A percentile compares a stretch with the other conserved stretches of the same genome.
Evolutionary conservation across 768 basidiomycete genomes (phyloP).

Genomic region (Mycena capillaripes): DNA sequence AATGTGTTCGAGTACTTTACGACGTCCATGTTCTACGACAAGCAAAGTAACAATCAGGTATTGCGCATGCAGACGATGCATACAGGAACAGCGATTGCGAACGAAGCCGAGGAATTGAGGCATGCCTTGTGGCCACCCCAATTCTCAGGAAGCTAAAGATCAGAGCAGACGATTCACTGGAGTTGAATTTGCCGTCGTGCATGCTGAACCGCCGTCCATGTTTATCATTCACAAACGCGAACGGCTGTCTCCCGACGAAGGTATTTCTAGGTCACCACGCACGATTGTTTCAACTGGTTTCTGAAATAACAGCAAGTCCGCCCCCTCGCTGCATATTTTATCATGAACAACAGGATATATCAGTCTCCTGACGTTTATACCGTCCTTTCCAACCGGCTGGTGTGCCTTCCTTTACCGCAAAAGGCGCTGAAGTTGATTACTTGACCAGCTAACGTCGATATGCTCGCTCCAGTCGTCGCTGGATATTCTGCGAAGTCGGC

Average conservation of each 20-base stretch:
- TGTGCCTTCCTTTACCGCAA: constrained; percentile 49
- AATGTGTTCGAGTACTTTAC: constrained; percentile 94
- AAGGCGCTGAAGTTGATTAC: background rate
- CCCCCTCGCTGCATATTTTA: constrained; percentile 87
- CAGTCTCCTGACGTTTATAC: constrained; percentile 90
- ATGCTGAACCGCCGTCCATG: constrained; percentile 82
- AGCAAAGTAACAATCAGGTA: constrained; percentile 93
- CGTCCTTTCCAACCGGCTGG: constrained; percentile 87
- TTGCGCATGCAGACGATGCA: constrained; percentile 95
- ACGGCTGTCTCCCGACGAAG: constrained; percentile 85
- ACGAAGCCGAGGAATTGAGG: constrained; percentile 92
- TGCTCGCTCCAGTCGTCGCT: constrained; percentile 83
- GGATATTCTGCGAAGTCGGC: constrained; percentile 76
- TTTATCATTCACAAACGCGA: constrained; percentile 94
- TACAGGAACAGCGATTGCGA: constrained; percentile 79
- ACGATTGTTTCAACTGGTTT: constrained; percentile 20
- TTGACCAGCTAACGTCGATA: constrained; percentile 72
- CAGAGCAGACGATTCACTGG: constrained; percentile 83
- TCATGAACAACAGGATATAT: constrained; percentile 91
- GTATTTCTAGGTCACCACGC: constrained; percentile 54
- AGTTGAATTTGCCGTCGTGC: constrained; percentile 88
- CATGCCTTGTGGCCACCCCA: constrained; percentile 49
- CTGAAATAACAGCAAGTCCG: constrained; percentile 62
- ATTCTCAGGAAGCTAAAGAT: background rate
- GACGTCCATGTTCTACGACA: constrained; percentile 94